phyloP scores from a whole-genome alignment of 1,139 yeast genomes.

The Arxiozyma telluris region DNA sequence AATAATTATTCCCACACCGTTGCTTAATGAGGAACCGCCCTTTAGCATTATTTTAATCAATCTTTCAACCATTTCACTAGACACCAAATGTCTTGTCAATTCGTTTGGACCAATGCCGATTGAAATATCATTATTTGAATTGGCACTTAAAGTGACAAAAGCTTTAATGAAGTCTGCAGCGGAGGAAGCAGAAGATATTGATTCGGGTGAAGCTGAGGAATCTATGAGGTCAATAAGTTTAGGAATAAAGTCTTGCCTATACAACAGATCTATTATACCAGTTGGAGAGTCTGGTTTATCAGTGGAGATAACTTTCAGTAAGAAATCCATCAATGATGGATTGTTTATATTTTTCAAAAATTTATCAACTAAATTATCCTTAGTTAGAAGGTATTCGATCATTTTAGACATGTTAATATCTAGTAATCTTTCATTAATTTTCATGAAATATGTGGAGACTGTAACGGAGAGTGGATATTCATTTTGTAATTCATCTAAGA shows the following conservation, averaged over 20 bases:
- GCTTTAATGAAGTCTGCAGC: slow-evolving; percentile 94
- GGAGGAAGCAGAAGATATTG: slow-evolving; percentile 40
- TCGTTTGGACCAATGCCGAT: slow-evolving; percentile 96
- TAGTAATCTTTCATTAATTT: slow-evolving; percentile 82
- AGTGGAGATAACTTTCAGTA: slow-evolving; percentile 51
- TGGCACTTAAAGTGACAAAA: slow-evolving; percentile 82
- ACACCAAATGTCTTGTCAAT: slow-evolving; percentile 79
- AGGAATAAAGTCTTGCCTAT: slow-evolving; percentile 42
- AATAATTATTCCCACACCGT: slow-evolving; percentile 91
- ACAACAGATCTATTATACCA: slow-evolving; percentile 46
- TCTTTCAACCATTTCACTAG: slow-evolving; percentile 53
- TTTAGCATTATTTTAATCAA: slow-evolving; percentile 71
- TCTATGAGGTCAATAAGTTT: slow-evolving; percentile 44
- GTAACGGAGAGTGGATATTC: slow-evolving; percentile 58
- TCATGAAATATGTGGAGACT: slow-evolving; percentile 81
- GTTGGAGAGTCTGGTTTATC: slow-evolving; percentile 59
- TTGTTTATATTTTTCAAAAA: slow-evolving; percentile 47
- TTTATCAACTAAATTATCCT: slow-evolving; percentile 42
- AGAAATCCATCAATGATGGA: slow-evolving; percentile 67
- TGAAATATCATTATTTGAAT: slow-evolving; percentile 60
- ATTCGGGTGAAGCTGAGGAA: slow-evolving; percentile 30
- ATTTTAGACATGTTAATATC: slow-evolving; percentile 86
- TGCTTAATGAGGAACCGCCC: slow-evolving; percentile 87
- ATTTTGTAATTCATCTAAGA: slow-evolving; percentile 43
- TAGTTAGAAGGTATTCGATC: slow-evolving; percentile 48